phyloP scores from a whole-genome alignment of 345 rosid species.

The Salix koriyanagi region DNA sequence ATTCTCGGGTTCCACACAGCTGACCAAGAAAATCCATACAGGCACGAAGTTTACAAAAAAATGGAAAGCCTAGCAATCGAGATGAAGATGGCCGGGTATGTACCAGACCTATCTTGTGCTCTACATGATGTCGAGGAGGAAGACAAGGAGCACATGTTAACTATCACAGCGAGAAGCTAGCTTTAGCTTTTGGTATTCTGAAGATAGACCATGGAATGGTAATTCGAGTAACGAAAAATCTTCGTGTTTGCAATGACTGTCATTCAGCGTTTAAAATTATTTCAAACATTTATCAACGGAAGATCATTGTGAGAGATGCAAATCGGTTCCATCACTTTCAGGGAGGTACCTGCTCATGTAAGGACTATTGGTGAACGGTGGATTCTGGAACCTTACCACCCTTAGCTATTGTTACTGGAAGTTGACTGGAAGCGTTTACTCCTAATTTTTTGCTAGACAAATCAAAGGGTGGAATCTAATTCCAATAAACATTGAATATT shows the following conservation, averaged over 20 bases:
- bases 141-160: slow-evolving; percentile 46
- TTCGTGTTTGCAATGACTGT: slow-evolving; percentile 51
- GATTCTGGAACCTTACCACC: background rate
- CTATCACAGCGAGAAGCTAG: slow-evolving; percentile 58
- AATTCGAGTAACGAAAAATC: slow-evolving; percentile 44
- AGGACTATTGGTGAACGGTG: slow-evolving; percentile 36
- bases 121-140: slow-evolving; percentile 57
- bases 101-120: slow-evolving; percentile 44
- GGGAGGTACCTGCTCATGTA: slow-evolving; percentile 40
- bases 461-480: background rate
- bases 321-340: slow-evolving; percentile 48
- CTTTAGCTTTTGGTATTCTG: slow-evolving; percentile 48
- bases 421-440: background rate
- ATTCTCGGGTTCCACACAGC: slow-evolving; percentile 48
- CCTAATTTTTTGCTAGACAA: background rate
- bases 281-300: slow-evolving; percentile 29
- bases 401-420: background rate
- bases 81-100: slow-evolving; percentile 44
- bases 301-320: slow-evolving; percentile 42
- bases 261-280: slow-evolving; percentile 42
- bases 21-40: slow-evolving; percentile 38
- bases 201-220: slow-evolving; percentile 21
- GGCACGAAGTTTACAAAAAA: slow-evolving; percentile 33
- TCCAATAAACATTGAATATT: background rate
- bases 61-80: slow-evolving; percentile 35